These are phyloP conservation scores for Botrytis pseudocinerea DNA, from an alignment of 2,329 filamentous ascomycete genomes.

Conservation along the genomic window DNA sequence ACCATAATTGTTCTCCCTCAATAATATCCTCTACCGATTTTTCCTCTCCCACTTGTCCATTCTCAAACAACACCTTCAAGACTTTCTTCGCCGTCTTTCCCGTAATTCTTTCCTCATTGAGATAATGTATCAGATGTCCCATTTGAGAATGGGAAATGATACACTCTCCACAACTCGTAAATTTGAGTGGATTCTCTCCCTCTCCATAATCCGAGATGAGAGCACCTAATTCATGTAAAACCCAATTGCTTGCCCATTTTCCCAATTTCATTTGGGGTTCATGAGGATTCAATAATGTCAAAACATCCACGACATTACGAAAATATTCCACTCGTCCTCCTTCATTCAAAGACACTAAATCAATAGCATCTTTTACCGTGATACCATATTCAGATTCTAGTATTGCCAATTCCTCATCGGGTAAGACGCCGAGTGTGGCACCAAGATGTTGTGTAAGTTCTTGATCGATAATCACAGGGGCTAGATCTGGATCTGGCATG, in stretches of 20 bases:
- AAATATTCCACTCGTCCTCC: slow-evolving; percentile 83
- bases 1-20: slow-evolving; percentile 54
- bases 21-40: slow-evolving; percentile 53
- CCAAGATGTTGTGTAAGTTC: slow-evolving; percentile 67
- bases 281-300: slow-evolving; percentile 21
- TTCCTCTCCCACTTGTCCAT: slow-evolving; percentile 43
- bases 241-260: slow-evolving; percentile 61
- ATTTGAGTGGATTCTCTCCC: slow-evolving; percentile 33
- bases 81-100: slow-evolving; percentile 61
- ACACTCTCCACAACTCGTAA: slow-evolving; percentile 34
- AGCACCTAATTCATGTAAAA: slow-evolving; percentile 73
- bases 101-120: slow-evolving; percentile 49
- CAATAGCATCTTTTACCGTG: slow-evolving; percentile 78
- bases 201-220: slow-evolving; percentile 53
- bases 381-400: slow-evolving; percentile 66
- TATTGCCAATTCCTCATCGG: slow-evolving; percentile 67
- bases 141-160: slow-evolving; percentile 39
- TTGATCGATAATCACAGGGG: slow-evolving; percentile 71
- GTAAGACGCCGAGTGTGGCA: slow-evolving; percentile 65
- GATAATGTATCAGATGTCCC: slow-evolving; percentile 47
- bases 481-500: slow-evolving; percentile 94
- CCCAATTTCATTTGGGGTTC: slow-evolving; percentile 41
- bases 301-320: slow-evolving; percentile 59
- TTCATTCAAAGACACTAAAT: slow-evolving; percentile 73
- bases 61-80: slow-evolving; percentile 53